phyloP scores from a whole-genome alignment of 768 basidiomycete genomes.

The Daedaleopsis sinensis region DNA sequence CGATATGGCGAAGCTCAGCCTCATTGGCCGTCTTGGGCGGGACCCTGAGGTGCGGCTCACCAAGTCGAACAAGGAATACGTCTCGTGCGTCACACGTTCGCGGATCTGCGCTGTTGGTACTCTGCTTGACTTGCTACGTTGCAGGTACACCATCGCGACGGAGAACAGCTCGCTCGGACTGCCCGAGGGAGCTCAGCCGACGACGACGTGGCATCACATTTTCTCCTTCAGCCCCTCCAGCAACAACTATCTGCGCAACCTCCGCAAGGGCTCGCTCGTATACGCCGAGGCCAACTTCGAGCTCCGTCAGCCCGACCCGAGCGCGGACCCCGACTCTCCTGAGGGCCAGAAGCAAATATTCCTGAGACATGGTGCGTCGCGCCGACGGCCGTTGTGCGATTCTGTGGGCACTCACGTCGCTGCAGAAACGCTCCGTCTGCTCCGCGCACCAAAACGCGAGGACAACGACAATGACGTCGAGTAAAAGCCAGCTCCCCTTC shows the following conservation, averaged over 20 bases:
- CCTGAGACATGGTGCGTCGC: constrained; percentile 66
- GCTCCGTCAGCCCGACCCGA: constrained; percentile 69
- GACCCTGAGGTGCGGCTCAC: constrained; percentile 73
- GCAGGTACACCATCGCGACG: constrained; percentile 80
- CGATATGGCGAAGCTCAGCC: constrained; percentile 75
- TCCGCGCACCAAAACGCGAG: constrained; percentile 30
- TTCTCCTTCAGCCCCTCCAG: constrained; percentile 67
- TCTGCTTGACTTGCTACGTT: background rate
- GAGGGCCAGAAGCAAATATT: constrained; percentile 83
- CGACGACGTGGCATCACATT: constrained; percentile 76
- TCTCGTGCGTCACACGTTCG: constrained; percentile 52
- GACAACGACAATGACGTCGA: constrained; percentile 7
- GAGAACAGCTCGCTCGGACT: constrained; percentile 58
- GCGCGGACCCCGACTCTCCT: constrained; percentile 65
- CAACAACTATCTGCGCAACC: constrained; percentile 64
- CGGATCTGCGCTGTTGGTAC: background rate
- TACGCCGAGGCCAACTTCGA: constrained; percentile 83
- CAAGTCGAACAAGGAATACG: constrained; percentile 77
- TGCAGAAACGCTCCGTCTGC: constrained; percentile 57
- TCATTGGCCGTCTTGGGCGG: constrained; percentile 72
- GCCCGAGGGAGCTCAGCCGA: constrained; percentile 53
- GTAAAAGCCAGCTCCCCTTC: background rate
- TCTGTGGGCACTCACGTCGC: constrained; percentile 9
- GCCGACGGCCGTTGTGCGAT: background rate
- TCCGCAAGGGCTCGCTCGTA: constrained; percentile 74